These are phyloP conservation scores for Epichloe uncinata DNA, from an alignment of 2,329 filamentous ascomycete species.

Conservation along the genomic window DNA sequence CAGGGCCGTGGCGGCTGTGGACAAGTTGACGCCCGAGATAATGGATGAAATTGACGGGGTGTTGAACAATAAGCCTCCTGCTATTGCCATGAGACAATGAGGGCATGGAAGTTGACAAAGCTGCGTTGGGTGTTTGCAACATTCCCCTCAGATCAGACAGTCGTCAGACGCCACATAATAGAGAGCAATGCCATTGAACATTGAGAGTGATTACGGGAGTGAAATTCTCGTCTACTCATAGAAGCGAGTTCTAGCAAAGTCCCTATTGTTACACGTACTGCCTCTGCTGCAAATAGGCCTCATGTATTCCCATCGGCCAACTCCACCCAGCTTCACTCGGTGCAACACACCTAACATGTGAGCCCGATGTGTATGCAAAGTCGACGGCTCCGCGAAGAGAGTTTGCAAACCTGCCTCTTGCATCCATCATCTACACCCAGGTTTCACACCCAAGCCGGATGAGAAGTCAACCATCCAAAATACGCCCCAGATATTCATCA, in stretches of 20 bases:
- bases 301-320: not conserved
- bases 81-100: slow-evolving; percentile 22
- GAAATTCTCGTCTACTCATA: no score
- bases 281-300: not conserved
- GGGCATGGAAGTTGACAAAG: not conserved
- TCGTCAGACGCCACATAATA: not conserved
- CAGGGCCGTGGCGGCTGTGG: slow-evolving; percentile 35
- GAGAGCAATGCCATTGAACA: not conserved
- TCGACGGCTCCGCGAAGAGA: not conserved
- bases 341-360: not conserved
- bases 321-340: not conserved
- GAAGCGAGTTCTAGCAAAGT: not conserved
- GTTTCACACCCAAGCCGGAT: no score
- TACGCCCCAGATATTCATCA: no score
- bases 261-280: not conserved
- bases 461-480: no score
- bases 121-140: not conserved
- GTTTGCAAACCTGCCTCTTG: not conserved
- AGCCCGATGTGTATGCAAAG: not conserved
- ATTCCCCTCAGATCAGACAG: not conserved
- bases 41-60: slow-evolving; percentile 46
- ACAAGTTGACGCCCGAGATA: slow-evolving; percentile 45
- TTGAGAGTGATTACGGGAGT: not conserved
- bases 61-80: slow-evolving; percentile 43
- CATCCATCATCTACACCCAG: not conserved